Conservation (phyloP, 768 basidiomycete genomes). For the Kwoniella bestiolae region DNA sequence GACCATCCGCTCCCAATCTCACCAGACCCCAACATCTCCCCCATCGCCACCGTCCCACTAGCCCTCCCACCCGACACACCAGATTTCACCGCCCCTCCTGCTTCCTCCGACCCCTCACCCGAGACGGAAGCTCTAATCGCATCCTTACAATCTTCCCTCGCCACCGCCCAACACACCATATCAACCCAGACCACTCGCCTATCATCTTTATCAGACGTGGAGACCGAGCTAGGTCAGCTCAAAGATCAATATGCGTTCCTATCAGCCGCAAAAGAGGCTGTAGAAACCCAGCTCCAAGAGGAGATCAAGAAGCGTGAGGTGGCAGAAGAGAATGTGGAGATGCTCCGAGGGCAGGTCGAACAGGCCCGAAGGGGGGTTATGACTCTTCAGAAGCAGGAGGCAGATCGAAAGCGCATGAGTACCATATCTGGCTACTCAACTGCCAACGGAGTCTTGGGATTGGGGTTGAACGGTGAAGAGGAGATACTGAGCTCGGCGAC, state of each 20-base stretch:
- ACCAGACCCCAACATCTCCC: slow-evolving; percentile 11
- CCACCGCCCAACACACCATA: slow-evolving; percentile 38
- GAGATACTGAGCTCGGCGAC: slow-evolving; percentile 14
- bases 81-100: not conserved
- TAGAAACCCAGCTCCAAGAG: slow-evolving; percentile 46
- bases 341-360: slow-evolving; percentile 51
- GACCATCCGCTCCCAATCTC: slow-evolving; percentile 22
- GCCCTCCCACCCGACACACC: slow-evolving; percentile 7
- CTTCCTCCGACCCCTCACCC: not conserved
- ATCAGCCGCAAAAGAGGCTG: slow-evolving; percentile 53
- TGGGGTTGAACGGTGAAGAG: slow-evolving; percentile 24
- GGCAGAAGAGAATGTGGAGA: slow-evolving; percentile 54
- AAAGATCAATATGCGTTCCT: slow-evolving; percentile 47
- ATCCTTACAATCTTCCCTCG: slow-evolving; percentile 34
- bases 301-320: slow-evolving; percentile 48
- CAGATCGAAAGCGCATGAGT: slow-evolving; percentile 42
- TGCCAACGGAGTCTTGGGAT: slow-evolving; percentile 24
- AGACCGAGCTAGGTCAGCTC: slow-evolving; percentile 36
- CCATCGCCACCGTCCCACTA: slow-evolving; percentile 7
- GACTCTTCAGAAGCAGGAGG: slow-evolving; percentile 53
- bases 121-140: slow-evolving; percentile 24
- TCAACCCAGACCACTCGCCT: slow-evolving; percentile 36
- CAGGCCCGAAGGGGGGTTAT: slow-evolving; percentile 51
- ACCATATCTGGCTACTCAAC: slow-evolving; percentile 19
- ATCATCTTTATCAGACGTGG: slow-evolving; percentile 29